phyloP scores from a whole-genome alignment of 768 basidiomycete genomes.

The Boletus speciosus region DNA sequence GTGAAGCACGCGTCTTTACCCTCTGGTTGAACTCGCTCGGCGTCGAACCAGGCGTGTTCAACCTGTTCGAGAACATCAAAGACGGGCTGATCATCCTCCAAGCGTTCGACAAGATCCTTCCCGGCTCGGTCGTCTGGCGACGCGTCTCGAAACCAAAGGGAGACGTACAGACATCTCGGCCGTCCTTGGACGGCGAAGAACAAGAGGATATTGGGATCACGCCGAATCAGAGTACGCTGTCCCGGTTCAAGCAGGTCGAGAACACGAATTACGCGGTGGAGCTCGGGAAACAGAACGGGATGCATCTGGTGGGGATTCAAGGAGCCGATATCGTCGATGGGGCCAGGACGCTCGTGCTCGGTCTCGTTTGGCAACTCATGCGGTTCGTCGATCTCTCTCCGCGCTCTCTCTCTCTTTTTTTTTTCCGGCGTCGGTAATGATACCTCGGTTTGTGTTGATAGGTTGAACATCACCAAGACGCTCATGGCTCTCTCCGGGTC shows the following conservation, averaged over 20 bases:
- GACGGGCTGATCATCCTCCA: constrained; percentile 91
- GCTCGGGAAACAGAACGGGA: constrained; percentile 85
- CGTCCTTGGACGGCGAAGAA: constrained; percentile 47
- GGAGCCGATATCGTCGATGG: constrained; percentile 97
- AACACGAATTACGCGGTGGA: constrained; percentile 97
- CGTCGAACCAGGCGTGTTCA: constrained; percentile 94
- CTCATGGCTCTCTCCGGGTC: constrained; percentile 66
- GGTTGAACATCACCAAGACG: constrained; percentile 88
- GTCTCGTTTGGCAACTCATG: constrained; percentile 98
- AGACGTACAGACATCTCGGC: constrained; percentile 39
- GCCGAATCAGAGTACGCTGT: constrained; percentile 79
- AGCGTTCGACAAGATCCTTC: constrained; percentile 94
- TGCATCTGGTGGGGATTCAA: constrained; percentile 97
- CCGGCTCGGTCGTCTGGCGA: constrained; percentile 91
- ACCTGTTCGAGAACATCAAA: constrained; percentile 93
- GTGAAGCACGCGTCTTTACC: constrained; percentile 96
- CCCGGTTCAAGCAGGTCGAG: constrained; percentile 96
- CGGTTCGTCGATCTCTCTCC: constrained; percentile 44
- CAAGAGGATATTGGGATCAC: constrained; percentile 80
- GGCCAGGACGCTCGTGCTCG: constrained; percentile 87
- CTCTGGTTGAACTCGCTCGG: constrained; percentile 98
- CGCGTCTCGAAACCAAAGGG: constrained; percentile 91
- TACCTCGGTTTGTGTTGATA: constrained; percentile 18
- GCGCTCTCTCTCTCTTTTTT: not conserved
- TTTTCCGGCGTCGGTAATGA: not conserved